These are phyloP conservation scores for Fusarium sp. DNA, from an alignment of 2,329 filamentous ascomycete species.

Conservation along the genomic window DNA sequence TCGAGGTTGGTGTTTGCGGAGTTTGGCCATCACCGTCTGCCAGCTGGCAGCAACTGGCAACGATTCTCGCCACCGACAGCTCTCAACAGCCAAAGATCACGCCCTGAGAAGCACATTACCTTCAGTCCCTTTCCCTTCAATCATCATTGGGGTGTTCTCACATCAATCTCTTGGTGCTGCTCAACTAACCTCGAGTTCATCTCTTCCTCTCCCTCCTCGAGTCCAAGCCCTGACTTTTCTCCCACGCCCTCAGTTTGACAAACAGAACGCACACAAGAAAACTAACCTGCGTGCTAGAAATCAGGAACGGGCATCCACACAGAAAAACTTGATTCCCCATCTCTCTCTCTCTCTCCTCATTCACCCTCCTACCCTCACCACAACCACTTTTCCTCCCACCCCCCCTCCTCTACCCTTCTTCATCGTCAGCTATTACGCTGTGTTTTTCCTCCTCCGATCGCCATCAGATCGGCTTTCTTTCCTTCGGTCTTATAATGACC, in stretches of 20 bases:
- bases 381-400: conserved; percentile 1
- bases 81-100: background rate
- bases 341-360: conserved; percentile 11
- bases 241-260: conserved; percentile 21
- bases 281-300: background rate
- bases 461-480: background rate
- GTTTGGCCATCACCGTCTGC: background rate
- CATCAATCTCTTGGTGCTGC: background rate
- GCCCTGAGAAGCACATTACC: background rate
- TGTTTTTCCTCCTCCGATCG: background rate
- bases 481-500: conserved; percentile 24
- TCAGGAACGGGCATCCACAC: background rate
- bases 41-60: background rate
- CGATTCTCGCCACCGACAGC: background rate
- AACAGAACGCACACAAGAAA: conserved; percentile 4
- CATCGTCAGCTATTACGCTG: background rate
- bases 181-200: background rate
- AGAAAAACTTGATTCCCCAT: conserved; percentile 3
- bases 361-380: conserved; percentile 6
- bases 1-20: background rate
- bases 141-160: background rate
- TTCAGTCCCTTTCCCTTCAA: background rate
- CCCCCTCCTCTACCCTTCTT: background rate
- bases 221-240: background rate
- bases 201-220: background rate